Base-by-base conservation (phyloP, 2,329 filamentous ascomycete species). In the Ilyonectria mors-panacis region DNA sequence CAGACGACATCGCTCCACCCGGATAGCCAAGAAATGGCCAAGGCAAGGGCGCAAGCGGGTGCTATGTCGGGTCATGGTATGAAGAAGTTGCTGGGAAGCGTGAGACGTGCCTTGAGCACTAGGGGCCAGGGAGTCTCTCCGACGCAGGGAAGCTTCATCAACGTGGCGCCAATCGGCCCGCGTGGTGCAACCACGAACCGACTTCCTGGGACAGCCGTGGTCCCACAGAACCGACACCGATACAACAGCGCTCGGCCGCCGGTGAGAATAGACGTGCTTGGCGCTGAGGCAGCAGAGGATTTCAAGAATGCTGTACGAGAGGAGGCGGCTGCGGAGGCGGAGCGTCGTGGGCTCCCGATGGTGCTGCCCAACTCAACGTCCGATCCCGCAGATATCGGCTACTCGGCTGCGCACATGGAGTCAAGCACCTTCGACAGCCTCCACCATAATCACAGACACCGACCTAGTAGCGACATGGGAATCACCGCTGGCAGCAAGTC, bases 401-500 rank as follows among this genome's bases (percentile, higher is more conserved):
- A 83, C 70, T 85, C 85, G 2, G 79, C 79, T 19, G 81, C 83
- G 13, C 81, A 84, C 61, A 75, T 85, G 71, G 83, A 85, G 26
- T 82, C 81, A 9, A 76, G 63, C 26, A 75, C 68, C 4, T 75
- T 83, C n/a, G 80, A 82, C n/a, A 75, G 78, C 23, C 73, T 80
- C 5, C 70, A 74, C 6, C 76, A 76, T 7, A 67, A 77, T 6
- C 71, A 80, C 9, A 81, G 66, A 65, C 77, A 70, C 60, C 80
- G 86, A 50, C 85, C 86, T 1, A 73, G 78, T 13, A 89, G 87
- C 68, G 87, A 89, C 66, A 83, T 84, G 72, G 87, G 81, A 6
- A 88, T 95, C 50, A 96, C 94, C 0, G 86, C 86, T 12, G 93
- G 94, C n/a, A 97, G 94, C 84, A 92, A 95, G 76, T 97, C 94